Conservation (phyloP, 2,329 filamentous ascomycete species). For the Fonsecaea erecta region DNA sequence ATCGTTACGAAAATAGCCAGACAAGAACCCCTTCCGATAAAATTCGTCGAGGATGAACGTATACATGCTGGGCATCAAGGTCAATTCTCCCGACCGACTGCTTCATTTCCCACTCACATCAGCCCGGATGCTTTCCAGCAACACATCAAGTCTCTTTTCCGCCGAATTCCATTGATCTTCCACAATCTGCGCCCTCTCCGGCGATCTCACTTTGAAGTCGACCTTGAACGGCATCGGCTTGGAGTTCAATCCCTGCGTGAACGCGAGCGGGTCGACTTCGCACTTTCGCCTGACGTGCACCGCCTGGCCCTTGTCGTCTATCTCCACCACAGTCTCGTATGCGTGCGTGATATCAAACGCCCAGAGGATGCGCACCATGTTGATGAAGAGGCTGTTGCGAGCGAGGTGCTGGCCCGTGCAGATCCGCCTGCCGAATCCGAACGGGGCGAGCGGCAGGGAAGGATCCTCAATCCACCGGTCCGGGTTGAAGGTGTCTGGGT, state of each 20-base stretch:
- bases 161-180: not conserved
- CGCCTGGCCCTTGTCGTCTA: not conserved
- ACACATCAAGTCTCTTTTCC: no score
- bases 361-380: constrained; percentile 57
- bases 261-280: constrained; percentile 53
- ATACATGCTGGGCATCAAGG: no score
- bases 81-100: no score
- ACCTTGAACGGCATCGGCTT: constrained; percentile 16
- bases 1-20: no score
- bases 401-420: constrained; percentile 47
- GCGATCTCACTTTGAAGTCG: constrained; percentile 2
- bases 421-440: constrained; percentile 60
- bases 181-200: not conserved
- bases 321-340: not conserved
- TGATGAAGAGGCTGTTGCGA: constrained; percentile 52
- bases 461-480: constrained; percentile 40
- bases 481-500: constrained; percentile 49
- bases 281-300: not conserved
- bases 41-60: no score
- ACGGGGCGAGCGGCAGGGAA: constrained; percentile 55
- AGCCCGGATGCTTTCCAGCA: no score
- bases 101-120: not conserved
- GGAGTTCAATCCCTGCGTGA: constrained; percentile 36
- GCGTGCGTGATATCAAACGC: constrained; percentile 22
- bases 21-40: no score